Evolutionary conservation across 1,139 yeast genomes (phyloP).

Genomic region (Geotrichum bryndzae): DNA sequence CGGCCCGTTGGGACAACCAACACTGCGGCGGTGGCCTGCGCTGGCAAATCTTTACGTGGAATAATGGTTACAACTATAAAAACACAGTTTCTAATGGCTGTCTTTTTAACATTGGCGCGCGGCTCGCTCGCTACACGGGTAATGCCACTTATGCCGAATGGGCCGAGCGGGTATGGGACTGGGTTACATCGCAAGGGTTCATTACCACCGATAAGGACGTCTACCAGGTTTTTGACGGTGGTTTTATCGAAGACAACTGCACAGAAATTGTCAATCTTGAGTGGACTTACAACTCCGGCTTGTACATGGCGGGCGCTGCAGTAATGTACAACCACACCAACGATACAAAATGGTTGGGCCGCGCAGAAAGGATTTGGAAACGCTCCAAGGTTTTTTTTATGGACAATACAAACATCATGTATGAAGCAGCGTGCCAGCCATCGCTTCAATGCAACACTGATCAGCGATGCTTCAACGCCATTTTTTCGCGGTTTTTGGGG

Average conservation of each 20-base stretch:
- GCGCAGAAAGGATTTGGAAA: constrained; percentile 37
- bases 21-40: constrained; percentile 83
- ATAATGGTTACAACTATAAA: constrained; percentile 87
- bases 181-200: constrained; percentile 64
- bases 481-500: constrained; percentile 69
- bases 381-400: constrained; percentile 57
- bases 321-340: constrained; percentile 70
- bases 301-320: constrained; percentile 75
- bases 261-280: constrained; percentile 50
- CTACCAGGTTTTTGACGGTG: constrained; percentile 69
- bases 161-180: constrained; percentile 75
- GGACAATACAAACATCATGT: constrained; percentile 50
- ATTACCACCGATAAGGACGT: constrained; percentile 41
- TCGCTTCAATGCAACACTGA: constrained; percentile 65
- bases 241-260: constrained; percentile 58
- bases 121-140: constrained; percentile 76
- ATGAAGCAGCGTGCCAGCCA: constrained; percentile 76
- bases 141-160: constrained; percentile 72
- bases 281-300: constrained; percentile 89
- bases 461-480: constrained; percentile 86
- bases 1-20: constrained; percentile 72
- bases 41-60: constrained; percentile 97
- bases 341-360: constrained; percentile 59
- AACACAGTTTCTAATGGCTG: constrained; percentile 89
- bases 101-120: constrained; percentile 78